Evolutionary conservation across 2,329 filamentous ascomycete species (phyloP), one percentile per base, ranked within the genome.

Genomic region (Paraconiothyrium brasiliense): DNA sequence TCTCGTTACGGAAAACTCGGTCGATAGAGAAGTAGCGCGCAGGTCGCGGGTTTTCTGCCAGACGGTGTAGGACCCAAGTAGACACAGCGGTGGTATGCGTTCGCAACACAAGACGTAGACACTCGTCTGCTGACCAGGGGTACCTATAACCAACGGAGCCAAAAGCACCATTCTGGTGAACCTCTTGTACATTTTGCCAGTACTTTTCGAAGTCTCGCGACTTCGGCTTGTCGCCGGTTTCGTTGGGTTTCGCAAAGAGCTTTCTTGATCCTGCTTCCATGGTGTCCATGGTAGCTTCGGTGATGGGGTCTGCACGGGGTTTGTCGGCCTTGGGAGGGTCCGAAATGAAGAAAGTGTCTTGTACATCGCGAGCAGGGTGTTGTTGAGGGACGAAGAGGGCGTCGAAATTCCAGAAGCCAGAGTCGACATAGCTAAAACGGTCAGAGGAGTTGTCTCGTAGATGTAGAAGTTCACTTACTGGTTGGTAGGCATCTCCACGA

Each of bases 21-120:
- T 99, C 95, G 77, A 99, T 99, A 64, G 93, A 97, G 85, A 99
- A 99, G 84, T 97, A 98, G 64, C 94, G 90, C n/a, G 93, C 93
- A 5, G 92, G 92, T 14, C 92, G 90, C 62, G 92, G 93, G 76
- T 91, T 87, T 59, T 90, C 87, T 32, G 95, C 93, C 56, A 99
- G 87, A 76, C 93, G 93, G 82, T 97, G 90, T 67, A 99, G 87
- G 84, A 97, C 93, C 74, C 92, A 92, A 32, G 94, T 91, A 43
- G 92, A 96, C 66, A 97, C 90, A 56, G 95, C 91, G 35, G 95
- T 99, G 3, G 95, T 99, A 82, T 99, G 95, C 60, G 95, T 99
- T 72, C 95, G 92, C 57, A 99, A 89, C 50, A 98, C 94, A 56
- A 98, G 87, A 63, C 90, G 89, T 64, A 93, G 84, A 22, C 93